Percentiles rank a stretch among this genome's conserved stretches.
Conservation (phyloP, 129 eudicot genomes). For the Pittosporum tobira region DNA sequence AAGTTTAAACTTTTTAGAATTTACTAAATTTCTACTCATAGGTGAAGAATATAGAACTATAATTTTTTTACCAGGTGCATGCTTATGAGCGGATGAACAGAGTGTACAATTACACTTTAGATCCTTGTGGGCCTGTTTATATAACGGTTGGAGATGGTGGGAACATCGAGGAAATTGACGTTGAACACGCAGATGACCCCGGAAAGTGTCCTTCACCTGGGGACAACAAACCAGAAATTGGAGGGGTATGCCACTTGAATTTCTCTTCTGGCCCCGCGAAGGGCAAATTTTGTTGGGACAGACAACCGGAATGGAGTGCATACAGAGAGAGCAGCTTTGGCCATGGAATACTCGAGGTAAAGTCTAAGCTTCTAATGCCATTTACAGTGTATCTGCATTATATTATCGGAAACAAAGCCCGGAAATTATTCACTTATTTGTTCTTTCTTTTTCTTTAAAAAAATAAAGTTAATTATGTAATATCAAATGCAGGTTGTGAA, state of each 20-base stretch:
- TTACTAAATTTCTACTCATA: background rate
- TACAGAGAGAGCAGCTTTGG: conserved; percentile 95
- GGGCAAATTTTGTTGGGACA: conserved; percentile 84
- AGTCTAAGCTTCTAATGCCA: background rate
- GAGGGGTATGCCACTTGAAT: conserved; percentile 63
- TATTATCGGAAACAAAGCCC: background rate
- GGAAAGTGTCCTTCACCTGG: conserved; percentile 73
- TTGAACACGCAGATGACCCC: conserved; percentile 78
- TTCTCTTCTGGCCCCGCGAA: conserved; percentile 78
- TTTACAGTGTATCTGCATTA: background rate
- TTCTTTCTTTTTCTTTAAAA: background rate
- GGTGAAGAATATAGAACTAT: background rate
- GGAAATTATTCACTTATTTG: background rate
- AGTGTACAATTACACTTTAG: conserved; percentile 66
- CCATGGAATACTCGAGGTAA: conserved; percentile 90
- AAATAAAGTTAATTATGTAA: no score
- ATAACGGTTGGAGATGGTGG: conserved; percentile 94
- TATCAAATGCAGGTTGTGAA: conserved; percentile 53
- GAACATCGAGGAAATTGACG: conserved; percentile 71
- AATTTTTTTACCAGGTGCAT: conserved; percentile 49
- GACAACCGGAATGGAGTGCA: conserved; percentile 94
- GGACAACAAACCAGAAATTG: conserved; percentile 75
- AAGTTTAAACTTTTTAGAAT: conserved; percentile 23
- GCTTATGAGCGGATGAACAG: conserved; percentile 88
- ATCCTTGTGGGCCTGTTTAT: conserved; percentile 83